phyloP scores from a whole-genome alignment of 108 stramenopile genomes.

The Cyclotella cryptica region DNA sequence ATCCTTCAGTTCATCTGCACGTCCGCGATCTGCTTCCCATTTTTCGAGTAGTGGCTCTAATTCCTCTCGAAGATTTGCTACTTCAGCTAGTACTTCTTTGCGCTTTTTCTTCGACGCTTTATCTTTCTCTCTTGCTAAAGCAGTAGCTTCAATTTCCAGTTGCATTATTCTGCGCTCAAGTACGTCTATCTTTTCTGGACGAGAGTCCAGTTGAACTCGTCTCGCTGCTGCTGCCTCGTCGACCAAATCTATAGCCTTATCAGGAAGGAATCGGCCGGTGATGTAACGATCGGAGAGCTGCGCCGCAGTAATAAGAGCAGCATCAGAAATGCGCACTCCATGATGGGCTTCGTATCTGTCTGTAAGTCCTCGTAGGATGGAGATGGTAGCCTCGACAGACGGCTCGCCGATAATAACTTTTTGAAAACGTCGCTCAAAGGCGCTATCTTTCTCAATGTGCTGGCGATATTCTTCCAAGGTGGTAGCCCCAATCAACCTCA shows the following conservation, averaged over 20 bases:
- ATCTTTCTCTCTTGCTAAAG: conserved; percentile 87
- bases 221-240: conserved; percentile 95
- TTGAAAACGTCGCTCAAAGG: conserved; percentile 97
- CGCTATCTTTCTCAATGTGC: conserved; percentile 96
- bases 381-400: conserved; percentile 92
- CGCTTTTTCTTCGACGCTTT: conserved; percentile 77
- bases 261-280: conserved; percentile 92
- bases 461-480: conserved; percentile 95
- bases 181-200: conserved; percentile 90
- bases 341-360: conserved; percentile 96
- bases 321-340: conserved; percentile 91
- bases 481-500: conserved; percentile 97
- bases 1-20: conserved; percentile 81
- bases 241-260: conserved; percentile 95
- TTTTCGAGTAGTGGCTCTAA: conserved; percentile 68
- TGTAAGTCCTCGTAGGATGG: conserved; percentile 94
- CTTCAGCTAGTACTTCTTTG: conserved; percentile 67
- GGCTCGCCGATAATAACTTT: conserved; percentile 93
- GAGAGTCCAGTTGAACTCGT: conserved; percentile 90
- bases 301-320: conserved; percentile 93
- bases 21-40: conserved; percentile 86
- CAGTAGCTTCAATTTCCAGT: conserved; percentile 95
- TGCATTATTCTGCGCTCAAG: conserved; percentile 88
- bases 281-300: conserved; percentile 95
- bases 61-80: conserved; percentile 75